Evolutionary conservation across 192 early-diverging fungal genomes (phyloP).

Genomic region (Cladochytrium replicatum): DNA sequence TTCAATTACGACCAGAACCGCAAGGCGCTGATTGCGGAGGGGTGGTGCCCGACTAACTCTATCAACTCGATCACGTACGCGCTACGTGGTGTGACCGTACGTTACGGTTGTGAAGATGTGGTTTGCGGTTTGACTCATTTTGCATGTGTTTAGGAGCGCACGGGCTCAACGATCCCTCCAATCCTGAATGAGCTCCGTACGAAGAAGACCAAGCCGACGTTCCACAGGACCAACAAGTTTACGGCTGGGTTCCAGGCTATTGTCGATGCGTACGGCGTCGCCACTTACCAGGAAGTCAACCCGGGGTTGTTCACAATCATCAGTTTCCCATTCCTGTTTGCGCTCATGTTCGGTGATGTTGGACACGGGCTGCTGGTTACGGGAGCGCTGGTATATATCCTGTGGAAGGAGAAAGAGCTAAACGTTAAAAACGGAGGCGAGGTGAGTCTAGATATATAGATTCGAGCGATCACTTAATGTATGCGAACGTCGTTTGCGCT

Average conservation of each 20-base stretch:
- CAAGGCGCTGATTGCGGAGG: conserved; percentile 94
- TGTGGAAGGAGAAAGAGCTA: conserved; percentile 70
- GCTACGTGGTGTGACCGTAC: conserved; percentile 70
- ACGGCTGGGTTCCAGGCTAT: conserved; percentile 95
- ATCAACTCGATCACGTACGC: conserved; percentile 73
- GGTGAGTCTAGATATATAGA: conserved; percentile 33
- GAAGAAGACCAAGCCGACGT: conserved; percentile 85
- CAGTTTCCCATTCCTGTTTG: conserved; percentile 99
- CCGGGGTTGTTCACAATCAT: conserved; percentile 94
- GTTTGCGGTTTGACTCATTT: conserved; percentile 4
- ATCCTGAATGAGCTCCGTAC: conserved; percentile 82
- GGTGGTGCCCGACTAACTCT: conserved; percentile 90
- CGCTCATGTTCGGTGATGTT: conserved; percentile 99
- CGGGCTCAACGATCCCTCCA: conserved; percentile 81
- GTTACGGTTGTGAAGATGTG: neutral
- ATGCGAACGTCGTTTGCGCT: too few relatives aligned
- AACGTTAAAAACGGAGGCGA: conserved; percentile 66
- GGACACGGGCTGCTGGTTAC: conserved; percentile 90
- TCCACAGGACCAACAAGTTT: conserved; percentile 90
- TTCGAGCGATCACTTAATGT: neutral
- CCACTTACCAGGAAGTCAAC: conserved; percentile 94
- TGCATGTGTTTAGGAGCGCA: conserved; percentile 42
- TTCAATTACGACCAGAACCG: conserved; percentile 91
- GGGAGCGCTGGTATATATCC: conserved; percentile 62
- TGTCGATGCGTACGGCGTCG: conserved; percentile 95